Percentiles rank a stretch among this genome's conserved stretches.
Conservation (phyloP, 352 stramenopile genomes). For the Phytophthora pseudosyringae region DNA sequence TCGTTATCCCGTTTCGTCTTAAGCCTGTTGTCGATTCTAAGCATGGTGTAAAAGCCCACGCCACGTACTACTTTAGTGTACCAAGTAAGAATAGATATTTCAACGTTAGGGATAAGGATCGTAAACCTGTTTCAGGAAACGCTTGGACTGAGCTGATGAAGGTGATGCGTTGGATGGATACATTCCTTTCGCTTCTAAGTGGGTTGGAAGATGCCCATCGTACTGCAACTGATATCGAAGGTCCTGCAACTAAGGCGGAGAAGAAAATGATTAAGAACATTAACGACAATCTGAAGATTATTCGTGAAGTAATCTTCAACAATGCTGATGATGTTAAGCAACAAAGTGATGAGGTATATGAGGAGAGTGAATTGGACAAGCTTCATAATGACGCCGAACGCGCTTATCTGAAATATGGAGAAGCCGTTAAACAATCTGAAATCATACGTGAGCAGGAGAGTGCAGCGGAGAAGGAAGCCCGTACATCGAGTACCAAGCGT, state of each 20-base stretch:
- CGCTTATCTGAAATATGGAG: constrained; percentile 12
- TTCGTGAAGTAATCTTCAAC: neutral
- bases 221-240: constrained; percentile 14
- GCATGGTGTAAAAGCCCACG: constrained; percentile 16
- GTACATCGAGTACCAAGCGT: too few relatives aligned
- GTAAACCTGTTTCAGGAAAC: constrained; percentile 20
- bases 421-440: constrained; percentile 18
- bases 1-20: constrained; percentile 14
- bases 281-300: constrained; percentile 15
- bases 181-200: constrained; percentile 6
- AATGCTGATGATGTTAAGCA: neutral
- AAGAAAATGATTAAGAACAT: constrained; percentile 12
- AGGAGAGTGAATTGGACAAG: constrained; percentile 1
- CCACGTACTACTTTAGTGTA: constrained; percentile 15
- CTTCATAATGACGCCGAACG: constrained; percentile 16
- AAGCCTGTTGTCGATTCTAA: constrained; percentile 16
- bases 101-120: constrained; percentile 14
- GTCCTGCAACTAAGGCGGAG: constrained; percentile 2
- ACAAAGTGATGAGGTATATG: neutral
- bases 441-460: neutral
- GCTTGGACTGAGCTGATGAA: constrained; percentile 9
- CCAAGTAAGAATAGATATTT: constrained; percentile 10
- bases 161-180: constrained; percentile 18
- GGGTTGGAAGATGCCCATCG: constrained; percentile 5
- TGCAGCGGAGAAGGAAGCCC: neutral